Base-by-base conservation (phyloP, 352 stramenopile genomes). In the Lagenidium giganteum region DNA sequence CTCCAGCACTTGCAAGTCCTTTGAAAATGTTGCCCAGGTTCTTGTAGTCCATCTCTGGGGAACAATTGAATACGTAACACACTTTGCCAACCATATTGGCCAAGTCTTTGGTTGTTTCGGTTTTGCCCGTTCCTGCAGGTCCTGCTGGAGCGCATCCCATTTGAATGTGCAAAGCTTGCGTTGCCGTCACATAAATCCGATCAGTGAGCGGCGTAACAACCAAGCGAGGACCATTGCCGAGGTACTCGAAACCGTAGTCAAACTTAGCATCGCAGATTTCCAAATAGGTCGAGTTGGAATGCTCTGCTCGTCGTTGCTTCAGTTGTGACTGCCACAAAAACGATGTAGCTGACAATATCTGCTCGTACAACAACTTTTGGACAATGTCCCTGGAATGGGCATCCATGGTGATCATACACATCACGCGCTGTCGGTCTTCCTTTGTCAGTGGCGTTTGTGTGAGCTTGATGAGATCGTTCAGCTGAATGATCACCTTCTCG, bases 1-100 rank as follows among this genome's bases (percentile, higher is more conserved):
- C 79, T 18, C 93, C 93, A 25, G 83, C 84, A 12, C 83, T 96
- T 6, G 92, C 90, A 14, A 98, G 43, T 0, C 93, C 92, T 48
- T 97, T 98, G 61, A 98, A 98, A 40, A 98, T 97, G 48, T 97
- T 97, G 16, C 90, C 93, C 2, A 98, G 54, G 37, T 93, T 95
- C 54, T 95, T 87, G 71, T 97, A 98, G 67, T 98, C 91, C 86
- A 97, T 97, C 58, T 98, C 92, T 2, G 93, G 93, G 5, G 92
- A 97, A 53, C 88, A 97, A 42, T 97, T 97, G 54, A 97, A 97
- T 21, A 95, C 87, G 48, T 98, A 98, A 47, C 90, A 97, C 22
- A 87, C 74, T 51, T 97, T 98, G 11, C 86, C 93, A 0, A 98
- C 57, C 51, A 95, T 93, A 39, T 82, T 93, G 3, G 89, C 89